phyloP scores from a whole-genome alignment of 768 basidiomycete species.

The Harrya chromipes region DNA sequence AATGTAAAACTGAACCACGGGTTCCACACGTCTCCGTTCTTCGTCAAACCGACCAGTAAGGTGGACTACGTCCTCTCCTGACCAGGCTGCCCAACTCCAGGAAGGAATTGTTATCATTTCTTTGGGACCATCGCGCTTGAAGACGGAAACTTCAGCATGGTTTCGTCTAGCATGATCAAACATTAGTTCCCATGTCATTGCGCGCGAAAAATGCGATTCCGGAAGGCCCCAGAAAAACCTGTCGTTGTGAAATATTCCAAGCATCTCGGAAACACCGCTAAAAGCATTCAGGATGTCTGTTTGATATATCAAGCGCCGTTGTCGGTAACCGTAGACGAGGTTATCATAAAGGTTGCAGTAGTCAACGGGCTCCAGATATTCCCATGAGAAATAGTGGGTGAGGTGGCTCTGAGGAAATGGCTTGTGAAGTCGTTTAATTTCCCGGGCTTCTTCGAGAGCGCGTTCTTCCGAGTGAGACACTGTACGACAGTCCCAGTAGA shows the following conservation, averaged over 20 bases:
- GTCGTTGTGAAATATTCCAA: slow-evolving; percentile 9
- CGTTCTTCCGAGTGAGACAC: slow-evolving; percentile 12
- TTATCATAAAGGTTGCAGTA: neutral
- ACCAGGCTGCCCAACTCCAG: slow-evolving; percentile 20
- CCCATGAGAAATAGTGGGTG: neutral
- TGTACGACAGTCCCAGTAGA: slow-evolving; percentile 16
- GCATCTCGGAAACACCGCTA: slow-evolving; percentile 11
- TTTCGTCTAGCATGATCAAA: slow-evolving; percentile 6
- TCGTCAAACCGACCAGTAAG: no score
- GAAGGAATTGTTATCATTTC: slow-evolving; percentile 12
- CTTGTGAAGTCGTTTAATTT: neutral
- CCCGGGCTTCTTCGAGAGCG: slow-evolving; percentile 2
- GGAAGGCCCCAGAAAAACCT: slow-evolving; percentile 15
- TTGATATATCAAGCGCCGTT: slow-evolving; percentile 9
- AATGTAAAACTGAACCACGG: slow-evolving; percentile 7
- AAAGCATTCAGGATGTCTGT: slow-evolving; percentile 18
- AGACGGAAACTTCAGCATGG: neutral
- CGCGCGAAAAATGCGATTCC: slow-evolving; percentile 12
- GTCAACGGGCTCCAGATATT: neutral
- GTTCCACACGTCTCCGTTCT: no score
- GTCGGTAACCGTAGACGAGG: slow-evolving; percentile 7
- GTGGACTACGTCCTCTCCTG: neutral
- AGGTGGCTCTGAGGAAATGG: neutral
- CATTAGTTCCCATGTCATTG: slow-evolving; percentile 4
- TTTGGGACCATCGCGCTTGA: slow-evolving; percentile 3